Percentiles rank a stretch among this genome's conserved stretches.
phyloP scores from a whole-genome alignment of 2,329 filamentous ascomycete species.

The Colletotrichum sp. region DNA sequence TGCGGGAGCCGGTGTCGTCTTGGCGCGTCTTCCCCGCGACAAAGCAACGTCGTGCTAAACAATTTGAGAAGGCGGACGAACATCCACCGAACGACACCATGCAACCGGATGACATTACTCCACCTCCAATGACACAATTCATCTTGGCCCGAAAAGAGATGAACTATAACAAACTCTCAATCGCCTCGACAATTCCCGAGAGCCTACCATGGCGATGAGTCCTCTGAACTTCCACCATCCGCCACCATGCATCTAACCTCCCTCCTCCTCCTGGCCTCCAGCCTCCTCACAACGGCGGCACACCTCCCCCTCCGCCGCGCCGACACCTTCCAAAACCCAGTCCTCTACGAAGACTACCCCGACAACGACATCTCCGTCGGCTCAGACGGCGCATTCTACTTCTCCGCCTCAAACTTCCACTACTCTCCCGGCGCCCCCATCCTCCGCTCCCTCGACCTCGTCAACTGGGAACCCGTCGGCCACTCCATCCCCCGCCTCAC shows the following conservation, averaged over 20 bases:
- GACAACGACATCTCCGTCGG: conserved; percentile 59
- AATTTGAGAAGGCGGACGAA: neutral
- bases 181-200: no score
- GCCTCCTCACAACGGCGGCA: neutral
- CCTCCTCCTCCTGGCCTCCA: neutral
- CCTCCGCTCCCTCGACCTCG: conserved; percentile 57
- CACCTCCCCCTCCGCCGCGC: neutral
- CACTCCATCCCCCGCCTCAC: conserved; percentile 49
- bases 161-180: neutral
- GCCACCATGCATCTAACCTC: neutral
- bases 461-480: conserved; percentile 52
- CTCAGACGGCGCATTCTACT: conserved; percentile 55
- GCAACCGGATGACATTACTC: neutral
- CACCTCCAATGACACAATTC: neutral
- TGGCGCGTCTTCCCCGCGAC: neutral
- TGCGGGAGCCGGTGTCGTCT: neutral
- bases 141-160: neutral
- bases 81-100: neutral
- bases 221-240: accelerated
- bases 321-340: conserved; percentile 49
- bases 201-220: no score
- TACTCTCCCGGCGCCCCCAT: conserved; percentile 62
- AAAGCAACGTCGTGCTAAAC: neutral
- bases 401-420: conserved; percentile 59
- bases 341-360: conserved; percentile 60